Evolutionary conservation across 495 filamentous ascomycete species (phyloP), one percentile per base, ranked within the genome.

Genomic region (Glutinoglossum americanum): DNA sequence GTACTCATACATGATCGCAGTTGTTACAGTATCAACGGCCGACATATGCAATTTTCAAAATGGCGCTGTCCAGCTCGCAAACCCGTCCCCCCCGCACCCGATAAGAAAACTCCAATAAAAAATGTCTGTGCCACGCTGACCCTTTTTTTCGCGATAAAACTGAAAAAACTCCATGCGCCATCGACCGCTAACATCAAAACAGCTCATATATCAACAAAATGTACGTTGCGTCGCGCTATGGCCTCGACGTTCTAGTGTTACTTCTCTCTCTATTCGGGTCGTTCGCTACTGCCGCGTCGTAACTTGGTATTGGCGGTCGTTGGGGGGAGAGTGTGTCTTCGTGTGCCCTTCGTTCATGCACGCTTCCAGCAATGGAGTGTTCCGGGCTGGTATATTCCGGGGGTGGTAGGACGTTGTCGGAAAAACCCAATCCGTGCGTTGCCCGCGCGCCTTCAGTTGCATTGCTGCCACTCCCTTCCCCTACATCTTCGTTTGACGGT

Each of bases 401-500:
- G 3, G 59, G 59, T 21, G 59, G 59, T 3, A n/a, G 15, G 21
- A 17, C 27, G 13, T 56, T 27, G 7, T 41, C 54, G 23, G 45
- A 11, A 1, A 59, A 23, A 21, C 56, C 56, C 25, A 58, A 26
- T 0, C 39, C 56, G 21, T 39, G 49, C 8, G 54, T 19, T 25
- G 64, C 64, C 13, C 68, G 62, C 6, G 65, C 64, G 15, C 65
- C 66, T 6, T 63, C 62, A 35, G 63, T 65, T 19, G 68, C 69
- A 27, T 74, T 70, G 53, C 68, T 73, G 58, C 74, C 90, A 25
- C 78, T 79, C 3, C 80, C 78, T 67, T 92, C 87, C n/a, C 84
- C 88, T 23, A 72, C 70, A 64, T 85, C 82, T 59, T 89, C 85
- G 51, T 85, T 73, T 1, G 83, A 79, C 51, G 81, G 77, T 28